phyloP scores from a whole-genome alignment of 176 grass and related monocot species.

The Lolium perenne region DNA sequence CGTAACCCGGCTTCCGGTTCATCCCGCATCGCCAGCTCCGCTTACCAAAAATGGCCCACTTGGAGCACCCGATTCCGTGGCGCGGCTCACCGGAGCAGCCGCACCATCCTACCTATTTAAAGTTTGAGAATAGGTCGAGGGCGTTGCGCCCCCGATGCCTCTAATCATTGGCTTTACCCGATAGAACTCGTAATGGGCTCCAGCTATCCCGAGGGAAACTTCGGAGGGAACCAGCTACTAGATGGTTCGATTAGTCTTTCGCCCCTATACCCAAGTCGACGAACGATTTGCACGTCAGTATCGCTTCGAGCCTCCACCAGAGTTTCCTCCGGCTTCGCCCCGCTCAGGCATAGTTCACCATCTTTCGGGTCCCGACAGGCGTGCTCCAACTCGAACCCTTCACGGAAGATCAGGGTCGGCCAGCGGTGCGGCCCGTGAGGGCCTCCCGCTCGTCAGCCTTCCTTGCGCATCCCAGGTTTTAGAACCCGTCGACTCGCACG shows the following conservation, averaged over 20 bases:
- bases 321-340: slow-evolving; percentile 69
- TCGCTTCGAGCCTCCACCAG: slow-evolving; percentile 86
- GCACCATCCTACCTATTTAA: slow-evolving; percentile 53
- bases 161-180: slow-evolving; percentile 89
- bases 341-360: slow-evolving; percentile 87
- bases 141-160: slow-evolving; percentile 79
- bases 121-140: slow-evolving; percentile 53
- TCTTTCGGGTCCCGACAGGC: slow-evolving; percentile 83
- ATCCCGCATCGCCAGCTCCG: slow-evolving; percentile 61
- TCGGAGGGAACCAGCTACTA: slow-evolving; percentile 70
- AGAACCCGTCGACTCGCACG: too few relatives aligned
- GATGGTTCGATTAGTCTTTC: slow-evolving; percentile 80
- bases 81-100: not conserved
- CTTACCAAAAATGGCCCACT: slow-evolving; percentile 70
- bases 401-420: slow-evolving; percentile 69
- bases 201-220: slow-evolving; percentile 61
- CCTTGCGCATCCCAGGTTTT: too few relatives aligned
- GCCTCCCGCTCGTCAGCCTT: slow-evolving; percentile 37
- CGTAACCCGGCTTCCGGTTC: slow-evolving; percentile 35
- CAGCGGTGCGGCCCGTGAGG: slow-evolving; percentile 39
- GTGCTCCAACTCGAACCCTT: slow-evolving; percentile 84
- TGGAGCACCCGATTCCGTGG: slow-evolving; percentile 38
- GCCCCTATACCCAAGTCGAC: slow-evolving; percentile 80
- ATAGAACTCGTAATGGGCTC: slow-evolving; percentile 68
- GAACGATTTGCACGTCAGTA: slow-evolving; percentile 89